Evolutionary conservation across 2,329 filamentous ascomycete species (phyloP).

Genomic region (Dothideomycetes sp.): DNA sequence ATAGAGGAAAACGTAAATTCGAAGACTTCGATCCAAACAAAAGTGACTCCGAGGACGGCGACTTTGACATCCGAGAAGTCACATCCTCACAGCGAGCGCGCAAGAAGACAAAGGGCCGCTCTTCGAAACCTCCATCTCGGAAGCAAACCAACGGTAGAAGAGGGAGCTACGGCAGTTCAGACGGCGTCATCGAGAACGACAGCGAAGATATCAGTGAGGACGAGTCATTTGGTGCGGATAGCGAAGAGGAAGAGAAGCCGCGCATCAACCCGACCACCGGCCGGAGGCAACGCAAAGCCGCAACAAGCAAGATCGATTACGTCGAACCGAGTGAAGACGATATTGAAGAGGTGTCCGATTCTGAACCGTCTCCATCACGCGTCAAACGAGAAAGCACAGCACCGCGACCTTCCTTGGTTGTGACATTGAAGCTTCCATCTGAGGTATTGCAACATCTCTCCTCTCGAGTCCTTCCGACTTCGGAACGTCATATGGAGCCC

Average conservation of each 20-base stretch:
- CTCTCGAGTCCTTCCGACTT: too few relatives aligned
- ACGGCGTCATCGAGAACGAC: constrained; percentile 34
- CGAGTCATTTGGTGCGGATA: constrained; percentile 30
- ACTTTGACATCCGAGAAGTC: constrained; percentile 18
- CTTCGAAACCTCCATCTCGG: constrained; percentile 13
- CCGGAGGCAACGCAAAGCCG: constrained; percentile 43
- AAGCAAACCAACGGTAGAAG: constrained; percentile 21
- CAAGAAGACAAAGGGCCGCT: constrained; percentile 7
- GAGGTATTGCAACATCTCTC: too few relatives aligned
- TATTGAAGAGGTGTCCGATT: constrained; percentile 22
- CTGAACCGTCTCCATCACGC: constrained; percentile 11
- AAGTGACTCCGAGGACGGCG: constrained; percentile 26
- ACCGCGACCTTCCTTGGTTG: constrained; percentile 23
- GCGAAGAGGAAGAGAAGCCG: constrained; percentile 35
- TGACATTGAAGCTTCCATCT: constrained; percentile 28
- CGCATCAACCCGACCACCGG: constrained; percentile 44
- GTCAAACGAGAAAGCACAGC: not conserved
- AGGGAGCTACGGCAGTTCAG: constrained; percentile 26
- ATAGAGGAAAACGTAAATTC: not conserved
- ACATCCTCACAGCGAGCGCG: constrained; percentile 13
- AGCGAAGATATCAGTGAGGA: constrained; percentile 26
- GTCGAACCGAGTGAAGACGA: constrained; percentile 39
- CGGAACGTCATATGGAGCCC: too few relatives aligned
- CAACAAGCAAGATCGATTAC: constrained; percentile 44
- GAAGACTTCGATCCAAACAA: constrained; percentile 25